Evolutionary conservation across 257 asterid genomes (phyloP).

Genomic region (Capsicum rhomboideum): DNA sequence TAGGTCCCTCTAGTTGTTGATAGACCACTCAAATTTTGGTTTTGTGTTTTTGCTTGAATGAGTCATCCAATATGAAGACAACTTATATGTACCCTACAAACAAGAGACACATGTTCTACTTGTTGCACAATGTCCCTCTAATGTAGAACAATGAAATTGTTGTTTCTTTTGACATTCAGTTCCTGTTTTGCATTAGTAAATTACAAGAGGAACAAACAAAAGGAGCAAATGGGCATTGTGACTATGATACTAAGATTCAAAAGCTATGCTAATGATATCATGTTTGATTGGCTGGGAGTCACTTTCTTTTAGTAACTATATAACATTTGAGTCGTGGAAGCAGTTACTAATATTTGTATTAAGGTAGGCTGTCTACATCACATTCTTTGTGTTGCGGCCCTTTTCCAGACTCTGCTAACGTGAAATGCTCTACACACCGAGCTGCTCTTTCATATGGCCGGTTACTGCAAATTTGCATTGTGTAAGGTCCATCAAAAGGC

Average conservation of each 20-base stretch:
- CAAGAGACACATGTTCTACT: not conserved
- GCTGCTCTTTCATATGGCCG: too few species aligned
- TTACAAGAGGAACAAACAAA: not conserved
- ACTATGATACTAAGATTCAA: not conserved
- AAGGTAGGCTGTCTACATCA: too few species aligned
- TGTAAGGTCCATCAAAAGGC: too few species aligned
- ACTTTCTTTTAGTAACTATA: too few species aligned
- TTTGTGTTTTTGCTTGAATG: too few species aligned
- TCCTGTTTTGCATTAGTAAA: not conserved
- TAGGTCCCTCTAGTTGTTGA: not conserved
- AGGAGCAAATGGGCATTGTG: not conserved
- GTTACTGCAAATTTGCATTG: too few species aligned
- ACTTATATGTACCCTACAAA: not conserved
- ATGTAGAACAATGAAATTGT: not conserved
- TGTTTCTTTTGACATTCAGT: not conserved
- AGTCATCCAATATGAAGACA: too few species aligned
- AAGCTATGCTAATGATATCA: not conserved
- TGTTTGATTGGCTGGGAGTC: not conserved
- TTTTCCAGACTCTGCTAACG: too few species aligned
- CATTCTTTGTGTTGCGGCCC: too few species aligned
- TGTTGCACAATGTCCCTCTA: not conserved
- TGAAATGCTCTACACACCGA: too few species aligned
- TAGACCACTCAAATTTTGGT: not conserved
- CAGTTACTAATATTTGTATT: too few species aligned
- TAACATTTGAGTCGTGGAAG: too few species aligned